phyloP scores from a whole-genome alignment of 139 green algal species.

The Dunaliella primolecta region DNA sequence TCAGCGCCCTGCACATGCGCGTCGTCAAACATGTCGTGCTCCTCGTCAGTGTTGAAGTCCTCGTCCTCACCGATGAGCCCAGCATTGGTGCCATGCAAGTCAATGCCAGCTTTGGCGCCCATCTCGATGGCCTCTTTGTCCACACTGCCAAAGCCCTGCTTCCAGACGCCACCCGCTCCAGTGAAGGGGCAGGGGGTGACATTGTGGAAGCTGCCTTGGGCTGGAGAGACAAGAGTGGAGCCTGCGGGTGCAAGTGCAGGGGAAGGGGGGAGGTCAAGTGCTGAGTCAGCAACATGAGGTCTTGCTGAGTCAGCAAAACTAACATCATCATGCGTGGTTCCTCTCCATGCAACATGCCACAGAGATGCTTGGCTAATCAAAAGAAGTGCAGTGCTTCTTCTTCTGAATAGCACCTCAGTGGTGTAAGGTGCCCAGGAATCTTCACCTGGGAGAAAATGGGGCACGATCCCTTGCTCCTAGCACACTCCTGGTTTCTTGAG shows the following conservation, averaged over 20 bases:
- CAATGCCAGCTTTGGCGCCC: slow-evolving; percentile 1
- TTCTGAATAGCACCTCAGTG: too few species aligned
- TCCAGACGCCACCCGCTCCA: not conserved
- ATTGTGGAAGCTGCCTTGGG: not conserved
- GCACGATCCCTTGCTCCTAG: too few species aligned
- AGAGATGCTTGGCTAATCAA: too few species aligned
- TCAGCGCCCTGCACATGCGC: not conserved
- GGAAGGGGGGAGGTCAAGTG: too few species aligned
- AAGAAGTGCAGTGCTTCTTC: too few species aligned
- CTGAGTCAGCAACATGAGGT: too few species aligned
- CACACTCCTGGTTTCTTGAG: too few species aligned
- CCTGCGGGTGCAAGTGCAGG: not conserved
- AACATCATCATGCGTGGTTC: too few species aligned
- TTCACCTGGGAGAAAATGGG: too few species aligned
- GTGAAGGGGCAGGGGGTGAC: slow-evolving; percentile 2
- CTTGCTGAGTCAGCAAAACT: too few species aligned
- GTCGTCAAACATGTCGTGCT: not conserved
- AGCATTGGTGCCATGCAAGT: not conserved
- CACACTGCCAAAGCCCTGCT: slow-evolving; percentile 1
- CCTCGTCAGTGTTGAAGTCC: slow-evolving; percentile 10
- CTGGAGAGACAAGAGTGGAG: not conserved
- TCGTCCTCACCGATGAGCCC: slow-evolving; percentile 1
- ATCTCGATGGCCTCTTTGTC: slow-evolving; percentile 7
- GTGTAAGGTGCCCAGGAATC: too few species aligned
- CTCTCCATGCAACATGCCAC: too few species aligned